Base-by-base conservation (phyloP, 139 green algal species). In the Tetradesmus lagerheimii region DNA sequence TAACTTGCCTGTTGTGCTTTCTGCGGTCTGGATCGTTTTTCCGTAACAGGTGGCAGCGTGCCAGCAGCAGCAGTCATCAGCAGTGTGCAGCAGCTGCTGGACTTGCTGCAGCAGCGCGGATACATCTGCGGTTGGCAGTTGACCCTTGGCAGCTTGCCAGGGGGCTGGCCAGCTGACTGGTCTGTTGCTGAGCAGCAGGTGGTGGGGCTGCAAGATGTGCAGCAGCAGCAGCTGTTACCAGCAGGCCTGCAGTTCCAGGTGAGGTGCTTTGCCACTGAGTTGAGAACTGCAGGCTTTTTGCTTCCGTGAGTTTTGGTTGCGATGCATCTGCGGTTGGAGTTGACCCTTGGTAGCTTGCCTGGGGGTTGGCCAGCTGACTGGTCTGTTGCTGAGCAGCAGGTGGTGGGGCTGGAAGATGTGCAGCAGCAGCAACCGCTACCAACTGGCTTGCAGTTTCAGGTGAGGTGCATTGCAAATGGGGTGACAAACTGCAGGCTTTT, bases 101-200 rank as follows among this genome's bases (percentile, higher is more conserved):
- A 84, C 16, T 4, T 50, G 1, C 86, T 94, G 45, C 77, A 87
- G 29, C 23, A 71, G 31, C 66, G 53, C 20, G 89, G 91, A 29
- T 94, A 94, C 82, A 39, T 92, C 0, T 93, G 91, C 53, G 67
- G 91, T 53, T 94, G 91, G n/a, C 93, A 95, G 87, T 11, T 95
- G 4, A 90, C 93, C 0, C 88, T 89, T 53, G 91, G 83, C 16
- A 81, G 89, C 23, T 80, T 86, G 41, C 92, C 92, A 18, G 92
- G 92, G n/a, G 47, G 45, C 29, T 94, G 92, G 92, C 89, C 92
- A 27, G 67, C 71, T 62, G 89, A 93, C 62, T 94, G 92, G 90
- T 89, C 92, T 45, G 25, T 75, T 1, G 53, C 39, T 74, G 39
- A 94, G 90, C 87, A 80, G 29, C 16, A 38, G 12, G 18, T 94